phyloP scores from a whole-genome alignment of 192 early-diverging fungal species.

The Chytriomyces hyalinus region DNA sequence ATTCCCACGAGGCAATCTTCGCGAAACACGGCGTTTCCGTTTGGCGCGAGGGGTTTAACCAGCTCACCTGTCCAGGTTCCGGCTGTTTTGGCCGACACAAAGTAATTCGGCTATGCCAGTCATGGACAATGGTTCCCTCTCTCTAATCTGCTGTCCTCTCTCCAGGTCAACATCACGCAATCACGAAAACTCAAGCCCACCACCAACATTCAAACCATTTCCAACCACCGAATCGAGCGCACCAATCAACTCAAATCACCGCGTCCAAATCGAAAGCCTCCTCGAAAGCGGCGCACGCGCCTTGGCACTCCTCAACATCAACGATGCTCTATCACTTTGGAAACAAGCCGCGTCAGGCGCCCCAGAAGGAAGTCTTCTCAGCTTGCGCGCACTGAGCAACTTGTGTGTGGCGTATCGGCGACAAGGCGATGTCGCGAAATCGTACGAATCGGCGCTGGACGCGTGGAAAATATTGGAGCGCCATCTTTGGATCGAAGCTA shows the following conservation, averaged over 20 bases:
- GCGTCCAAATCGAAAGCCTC: not conserved
- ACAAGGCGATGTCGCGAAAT: not conserved
- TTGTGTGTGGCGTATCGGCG: not conserved
- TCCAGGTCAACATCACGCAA: too few species aligned
- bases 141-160: too few species aligned
- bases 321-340: not conserved
- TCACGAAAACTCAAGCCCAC: too few species aligned
- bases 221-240: too few species aligned
- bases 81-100: not conserved
- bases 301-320: not conserved
- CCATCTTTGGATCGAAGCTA: not conserved
- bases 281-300: not conserved
- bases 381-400: not conserved
- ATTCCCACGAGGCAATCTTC: conserved; percentile 10
- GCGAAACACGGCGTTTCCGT: not conserved
- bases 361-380: not conserved
- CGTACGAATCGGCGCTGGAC: not conserved
- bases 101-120: too few species aligned
- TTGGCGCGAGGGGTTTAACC: not conserved
- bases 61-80: not conserved
- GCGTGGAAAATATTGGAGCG: not conserved
- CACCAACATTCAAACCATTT: too few species aligned
- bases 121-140: too few species aligned
- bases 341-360: not conserved
- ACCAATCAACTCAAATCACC: not conserved